These are phyloP conservation scores for Yamagishiella unicocca DNA, from an alignment of 139 green algal species.

Conservation along the genomic window DNA sequence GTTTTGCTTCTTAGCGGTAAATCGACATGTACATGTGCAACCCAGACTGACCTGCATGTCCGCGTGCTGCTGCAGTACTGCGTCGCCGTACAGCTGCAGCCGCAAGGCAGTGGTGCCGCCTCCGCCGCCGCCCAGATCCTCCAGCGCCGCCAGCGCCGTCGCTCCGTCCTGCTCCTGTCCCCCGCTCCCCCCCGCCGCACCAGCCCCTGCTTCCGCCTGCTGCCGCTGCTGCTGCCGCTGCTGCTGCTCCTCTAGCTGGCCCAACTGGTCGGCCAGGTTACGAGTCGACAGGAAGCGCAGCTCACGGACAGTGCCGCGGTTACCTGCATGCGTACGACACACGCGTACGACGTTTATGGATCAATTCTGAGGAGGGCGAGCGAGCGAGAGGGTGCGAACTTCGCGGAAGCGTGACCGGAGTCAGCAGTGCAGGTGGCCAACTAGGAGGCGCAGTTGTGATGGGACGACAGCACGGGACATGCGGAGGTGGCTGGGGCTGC, in stretches of 20 bases:
- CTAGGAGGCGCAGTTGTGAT: too few relatives aligned
- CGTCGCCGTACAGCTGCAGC: constrained; percentile 41
- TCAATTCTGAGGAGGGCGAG: too few relatives aligned
- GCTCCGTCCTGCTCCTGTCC: background rate
- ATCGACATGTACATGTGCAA: too few relatives aligned
- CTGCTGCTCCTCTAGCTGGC: constrained; percentile 8
- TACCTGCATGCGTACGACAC: background rate
- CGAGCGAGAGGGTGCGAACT: too few relatives aligned
- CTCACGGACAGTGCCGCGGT: constrained; percentile 3
- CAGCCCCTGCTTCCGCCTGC: background rate
- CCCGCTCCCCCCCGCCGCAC: background rate
- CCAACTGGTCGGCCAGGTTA: constrained; percentile 45
- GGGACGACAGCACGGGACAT: too few relatives aligned
- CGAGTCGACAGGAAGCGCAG: constrained; percentile 25
- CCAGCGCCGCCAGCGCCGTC: background rate
- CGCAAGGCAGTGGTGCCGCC: constrained; percentile 8
- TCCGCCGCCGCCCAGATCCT: background rate
- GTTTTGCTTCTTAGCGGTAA: too few relatives aligned
- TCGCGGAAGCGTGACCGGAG: too few relatives aligned
- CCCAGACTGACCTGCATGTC: background rate
- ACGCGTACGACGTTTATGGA: too few relatives aligned
- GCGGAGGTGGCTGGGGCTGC: too few relatives aligned
- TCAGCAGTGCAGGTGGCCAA: too few relatives aligned
- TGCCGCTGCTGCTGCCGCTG: background rate
- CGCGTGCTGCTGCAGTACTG: constrained; percentile 20